A percentile compares a stretch with the other conserved stretches of the same genome.
Conservation (phyloP, 306 rosid genomes). For the Ormosia emarginata region DNA sequence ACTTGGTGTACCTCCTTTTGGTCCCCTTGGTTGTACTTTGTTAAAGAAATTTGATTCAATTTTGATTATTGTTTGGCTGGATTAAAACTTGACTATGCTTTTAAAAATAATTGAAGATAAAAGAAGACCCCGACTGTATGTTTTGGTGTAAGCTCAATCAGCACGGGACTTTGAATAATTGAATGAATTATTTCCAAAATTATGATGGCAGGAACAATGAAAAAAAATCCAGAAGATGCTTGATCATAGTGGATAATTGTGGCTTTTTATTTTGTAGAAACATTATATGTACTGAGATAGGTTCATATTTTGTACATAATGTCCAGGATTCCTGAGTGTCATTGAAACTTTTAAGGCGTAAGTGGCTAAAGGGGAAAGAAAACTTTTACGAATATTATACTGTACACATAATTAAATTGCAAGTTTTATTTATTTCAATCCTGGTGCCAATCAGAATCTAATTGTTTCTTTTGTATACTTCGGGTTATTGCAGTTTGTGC, state of each 20-base stretch:
- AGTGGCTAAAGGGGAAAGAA: too few relatives aligned
- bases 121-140: slow-evolving; percentile 15
- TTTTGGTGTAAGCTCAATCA: not conserved
- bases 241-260: not conserved
- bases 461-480: slow-evolving; percentile 18
- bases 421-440: not conserved
- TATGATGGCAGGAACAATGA: not conserved
- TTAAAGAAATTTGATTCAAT: slow-evolving; percentile 1
- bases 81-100: not conserved
- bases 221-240: slow-evolving; percentile 6
- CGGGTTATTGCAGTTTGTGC: slow-evolving; percentile 77
- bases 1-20: slow-evolving; percentile 4
- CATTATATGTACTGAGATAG: not conserved
- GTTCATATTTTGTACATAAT: not conserved
- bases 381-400: not conserved
- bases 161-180: not conserved
- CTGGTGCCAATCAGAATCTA: slow-evolving; percentile 4
- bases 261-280: not conserved
- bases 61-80: slow-evolving; percentile 16
- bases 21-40: slow-evolving; percentile 2
- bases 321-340: not conserved
- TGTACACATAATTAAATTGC: not conserved
- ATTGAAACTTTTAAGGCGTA: not conserved
- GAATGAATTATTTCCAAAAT: slow-evolving; percentile 12
- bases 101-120: slow-evolving; percentile 11